Base-by-base conservation (phyloP, 176 grass and related monocot species). In the Triticum urartu region DNA sequence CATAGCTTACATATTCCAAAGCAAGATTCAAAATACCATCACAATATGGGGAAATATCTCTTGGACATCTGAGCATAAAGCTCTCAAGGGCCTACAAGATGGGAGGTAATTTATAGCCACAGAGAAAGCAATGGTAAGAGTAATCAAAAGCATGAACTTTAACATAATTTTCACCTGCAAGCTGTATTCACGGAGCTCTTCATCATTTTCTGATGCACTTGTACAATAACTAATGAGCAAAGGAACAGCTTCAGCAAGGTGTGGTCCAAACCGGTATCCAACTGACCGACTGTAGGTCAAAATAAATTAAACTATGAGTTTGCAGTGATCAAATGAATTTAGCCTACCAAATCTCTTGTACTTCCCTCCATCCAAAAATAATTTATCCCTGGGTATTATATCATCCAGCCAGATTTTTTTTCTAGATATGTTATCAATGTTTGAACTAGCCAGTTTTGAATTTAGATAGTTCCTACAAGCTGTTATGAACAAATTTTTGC, bases 121-220 rank as follows among this genome's bases (percentile, higher is more conserved):
- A 4, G 6, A 66, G 85, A 83, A 83, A 75, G 71, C 3, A 73
- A 60, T 56, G 75, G 39, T 85, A 10, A 20, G 62, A 85, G 25
- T 68, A 81, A 75, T 68, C 12, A 61, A 75, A 79, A 24, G 36
- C 61, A 38, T 40, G 79, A 64, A 32, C 67, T 9, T 9, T 50
- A 89, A 20, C 13, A 64, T 17, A 60, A 45, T 47, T 72, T 45
- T 38, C 90, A 93, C 97, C 94, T 99, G 97, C 82, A 99, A 92
- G 87, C 97, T 95, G 71, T 96, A 99, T 88, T 99, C 97, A 72
- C 87, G 87, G 65, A 99, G 90, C 85, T 99, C 97, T 91, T 99
- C 97, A 81, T 96, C 97, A 90, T 95, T 90, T 90, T 99, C 94
- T 33, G 94, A 99, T 60, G 97, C 97, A 85, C 7, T 99, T 64